A percentile compares a stretch with the other conserved stretches of the same genome.
Conservation (phyloP, 805 yeast genomes). For the Monosporozyma unispora region DNA sequence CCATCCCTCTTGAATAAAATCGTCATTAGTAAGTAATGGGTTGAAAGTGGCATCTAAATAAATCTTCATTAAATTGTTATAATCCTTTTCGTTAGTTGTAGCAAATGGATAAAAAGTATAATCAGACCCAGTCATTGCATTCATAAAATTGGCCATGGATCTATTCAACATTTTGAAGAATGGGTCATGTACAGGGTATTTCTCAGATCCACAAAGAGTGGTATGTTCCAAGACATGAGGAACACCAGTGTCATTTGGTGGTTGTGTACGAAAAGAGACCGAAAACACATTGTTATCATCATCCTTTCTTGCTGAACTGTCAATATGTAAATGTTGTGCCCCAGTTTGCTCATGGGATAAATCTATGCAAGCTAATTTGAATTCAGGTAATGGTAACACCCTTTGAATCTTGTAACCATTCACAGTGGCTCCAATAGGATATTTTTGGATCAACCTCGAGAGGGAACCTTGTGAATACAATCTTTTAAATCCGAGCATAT, state of each 20-base stretch:
- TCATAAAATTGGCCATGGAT: conserved; percentile 93
- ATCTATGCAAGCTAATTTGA: conserved; percentile 70
- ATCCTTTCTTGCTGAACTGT: conserved; percentile 47
- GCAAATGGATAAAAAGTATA: conserved; percentile 95
- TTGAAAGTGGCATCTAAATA: conserved; percentile 80
- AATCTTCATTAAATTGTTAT: conserved; percentile 72
- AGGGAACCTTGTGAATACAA: conserved; percentile 25
- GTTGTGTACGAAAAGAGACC: conserved; percentile 84
- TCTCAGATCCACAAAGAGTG: conserved; percentile 85
- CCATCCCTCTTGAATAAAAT: conserved; percentile 97
- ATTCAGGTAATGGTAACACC: conserved; percentile 67
- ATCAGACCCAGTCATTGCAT: conserved; percentile 97
- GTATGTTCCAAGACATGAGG: conserved; percentile 97
- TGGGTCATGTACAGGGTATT: conserved; percentile 92
- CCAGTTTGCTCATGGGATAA: conserved; percentile 62
- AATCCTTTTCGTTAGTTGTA: conserved; percentile 81
- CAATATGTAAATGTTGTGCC: conserved; percentile 77
- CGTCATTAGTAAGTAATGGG: conserved; percentile 69
- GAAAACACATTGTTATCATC: conserved; percentile 82
- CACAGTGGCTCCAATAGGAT: conserved; percentile 52
- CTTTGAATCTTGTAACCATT: conserved; percentile 63
- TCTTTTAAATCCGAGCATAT: conserved; percentile 22
- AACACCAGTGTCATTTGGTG: conserved; percentile 90
- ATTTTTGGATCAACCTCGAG: conserved; percentile 31
- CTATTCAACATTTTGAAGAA: conserved; percentile 95